Percentiles rank a stretch among this genome's conserved stretches.
Evolutionary conservation across 768 basidiomycete species (phyloP).

Genomic region (Gymnopilus junonius): DNA sequence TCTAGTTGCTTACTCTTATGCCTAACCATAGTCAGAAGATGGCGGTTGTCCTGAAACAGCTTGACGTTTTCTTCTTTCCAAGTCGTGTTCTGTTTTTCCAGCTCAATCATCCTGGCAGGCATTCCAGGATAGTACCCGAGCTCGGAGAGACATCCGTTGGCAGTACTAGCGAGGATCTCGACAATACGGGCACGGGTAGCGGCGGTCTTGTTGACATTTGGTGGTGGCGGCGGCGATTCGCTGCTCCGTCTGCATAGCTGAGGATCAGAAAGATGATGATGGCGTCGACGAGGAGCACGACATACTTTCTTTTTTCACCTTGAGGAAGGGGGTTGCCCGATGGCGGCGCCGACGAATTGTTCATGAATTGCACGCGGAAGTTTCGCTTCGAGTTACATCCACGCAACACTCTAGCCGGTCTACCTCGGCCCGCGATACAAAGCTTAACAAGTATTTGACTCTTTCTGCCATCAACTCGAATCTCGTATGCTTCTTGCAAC

Average conservation of each 20-base stretch:
- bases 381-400: not conserved
- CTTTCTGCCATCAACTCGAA: too few species aligned
- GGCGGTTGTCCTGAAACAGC: constrained; percentile 43
- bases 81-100: constrained; percentile 33
- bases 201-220: not conserved
- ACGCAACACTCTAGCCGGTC: not conserved
- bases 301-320: constrained; percentile 19
- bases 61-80: constrained; percentile 43
- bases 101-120: constrained; percentile 37
- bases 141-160: constrained; percentile 50
- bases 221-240: constrained; percentile 5
- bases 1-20: constrained; percentile 23
- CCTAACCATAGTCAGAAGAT: constrained; percentile 29
- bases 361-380: constrained; percentile 6
- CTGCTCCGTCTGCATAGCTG: constrained; percentile 4
- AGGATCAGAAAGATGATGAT: not conserved
- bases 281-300: not conserved
- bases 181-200: constrained; percentile 41
- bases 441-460: too few species aligned
- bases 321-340: constrained; percentile 3
- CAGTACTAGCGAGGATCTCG: constrained; percentile 47
- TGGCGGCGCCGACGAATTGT: not conserved
- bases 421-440: not conserved
- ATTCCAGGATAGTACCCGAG: constrained; percentile 52
- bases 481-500: too few species aligned